Conservation (phyloP, 129 eudicot genomes). For the Chrysanthemum lavandulifolium region DNA sequence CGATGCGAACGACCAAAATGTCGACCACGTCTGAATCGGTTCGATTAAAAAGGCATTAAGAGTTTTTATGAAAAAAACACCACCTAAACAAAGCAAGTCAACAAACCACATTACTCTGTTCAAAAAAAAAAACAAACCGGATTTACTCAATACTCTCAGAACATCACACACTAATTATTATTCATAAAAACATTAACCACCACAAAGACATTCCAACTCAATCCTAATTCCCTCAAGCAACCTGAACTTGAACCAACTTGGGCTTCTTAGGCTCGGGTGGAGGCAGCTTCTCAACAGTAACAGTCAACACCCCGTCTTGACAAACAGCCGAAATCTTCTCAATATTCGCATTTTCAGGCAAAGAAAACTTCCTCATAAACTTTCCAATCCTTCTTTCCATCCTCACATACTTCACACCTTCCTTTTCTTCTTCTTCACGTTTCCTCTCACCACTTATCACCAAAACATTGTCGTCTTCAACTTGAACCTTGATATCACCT, state of each 20-base stretch:
- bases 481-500: not conserved
- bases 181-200: not conserved
- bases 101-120: too few species aligned
- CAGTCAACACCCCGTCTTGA: not conserved
- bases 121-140: too few species aligned
- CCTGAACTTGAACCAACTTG: not conserved
- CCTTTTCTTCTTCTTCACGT: not conserved
- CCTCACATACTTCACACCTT: not conserved
- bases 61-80: too few species aligned
- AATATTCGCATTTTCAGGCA: not conserved
- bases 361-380: slow-evolving; percentile 6
- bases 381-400: slow-evolving; percentile 3
- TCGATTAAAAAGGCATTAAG: too few species aligned
- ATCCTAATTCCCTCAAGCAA: not conserved
- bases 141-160: too few species aligned
- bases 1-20: too few species aligned
- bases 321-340: not conserved
- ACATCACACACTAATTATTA: too few species aligned
- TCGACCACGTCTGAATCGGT: too few species aligned
- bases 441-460: not conserved
- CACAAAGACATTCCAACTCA: not conserved
- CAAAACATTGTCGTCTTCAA: not conserved
- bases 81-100: too few species aligned
- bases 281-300: not conserved
- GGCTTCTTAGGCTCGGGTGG: slow-evolving; percentile 9